Base-by-base conservation (phyloP, 2,329 filamentous ascomycete genomes). In the Botryosphaeria dothidea region DNA sequence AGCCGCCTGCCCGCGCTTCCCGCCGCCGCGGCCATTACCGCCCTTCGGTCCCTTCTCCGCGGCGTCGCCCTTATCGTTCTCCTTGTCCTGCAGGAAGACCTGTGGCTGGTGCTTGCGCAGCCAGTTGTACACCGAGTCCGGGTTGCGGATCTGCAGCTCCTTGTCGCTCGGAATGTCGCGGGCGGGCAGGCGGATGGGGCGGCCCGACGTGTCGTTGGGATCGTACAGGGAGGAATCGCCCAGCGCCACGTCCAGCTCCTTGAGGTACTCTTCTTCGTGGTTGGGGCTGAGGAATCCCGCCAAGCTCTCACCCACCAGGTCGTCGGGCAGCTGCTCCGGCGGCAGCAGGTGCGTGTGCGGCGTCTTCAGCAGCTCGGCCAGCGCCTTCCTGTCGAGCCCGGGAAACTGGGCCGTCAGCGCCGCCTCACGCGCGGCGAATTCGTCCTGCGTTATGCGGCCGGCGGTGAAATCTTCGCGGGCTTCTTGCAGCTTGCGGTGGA, bases 121-220 rank as follows among this genome's bases (percentile, higher is more conserved):
- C 95, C 95, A 99, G 77, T 96, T 97, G 80, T 96, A 96, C 3
- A 97, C 93, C 66, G 92, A 96, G 46, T 92, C 91, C 0, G 93
- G 93, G 75, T 98, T 98, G 60, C 86, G 86, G 25, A 92, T 78
- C 64, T 88, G 83, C 48, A 83, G 76, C 61, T 87, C 81, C 65
- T 82, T 79, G 72, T 81, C 79, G 65, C 75, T 74, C 65, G 82
- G 74, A 45, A 77, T 79, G 65, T 73, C 70, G 67, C 75, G 76
- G 69, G 72, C 78, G 46, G 74, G 65, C 65, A 71, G 72, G 77
- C 72, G 70, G 75, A 73, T 70, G 66, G 78, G 77, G 68, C 81
- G 71, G 57, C 73, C 74, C 43, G 78, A 73, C 68, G 77, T 71
- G 51, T 75, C 69, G 63, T 78, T 79, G 46, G 81, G 79, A 4